Conservation (phyloP, 306 rosid genomes). For the Astragalus glycyphyllos region DNA sequence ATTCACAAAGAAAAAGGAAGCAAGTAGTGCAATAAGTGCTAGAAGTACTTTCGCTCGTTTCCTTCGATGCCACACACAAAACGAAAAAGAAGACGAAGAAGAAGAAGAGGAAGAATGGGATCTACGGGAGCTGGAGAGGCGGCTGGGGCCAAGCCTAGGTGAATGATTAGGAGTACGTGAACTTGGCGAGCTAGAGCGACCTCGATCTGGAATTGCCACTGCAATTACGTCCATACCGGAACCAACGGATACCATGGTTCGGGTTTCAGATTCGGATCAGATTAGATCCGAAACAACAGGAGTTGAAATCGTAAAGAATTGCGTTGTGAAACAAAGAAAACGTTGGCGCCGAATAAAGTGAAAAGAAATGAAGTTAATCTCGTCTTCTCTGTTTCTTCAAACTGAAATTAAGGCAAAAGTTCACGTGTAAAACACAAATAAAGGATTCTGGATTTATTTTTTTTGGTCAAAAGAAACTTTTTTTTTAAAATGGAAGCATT, state of each 20-base stretch:
- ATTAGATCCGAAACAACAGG: conserved; percentile 33
- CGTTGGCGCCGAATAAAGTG: background rate
- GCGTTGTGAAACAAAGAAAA: background rate
- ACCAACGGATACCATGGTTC: conserved; percentile 45
- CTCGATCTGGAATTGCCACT: conserved; percentile 40
- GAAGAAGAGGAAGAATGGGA: conserved; percentile 46
- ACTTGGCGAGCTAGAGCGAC: conserved; percentile 46
- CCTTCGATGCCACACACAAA: conserved; percentile 56
- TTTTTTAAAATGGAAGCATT: no score
- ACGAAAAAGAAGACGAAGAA: conserved; percentile 19
- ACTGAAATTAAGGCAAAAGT: background rate
- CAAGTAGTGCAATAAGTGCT: conserved; percentile 57
- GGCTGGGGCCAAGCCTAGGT: conserved; percentile 60
- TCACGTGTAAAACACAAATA: no score
- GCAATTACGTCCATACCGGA: conserved; percentile 15
- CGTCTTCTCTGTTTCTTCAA: background rate
- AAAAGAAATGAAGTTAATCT: background rate
- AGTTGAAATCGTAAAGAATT: conserved; percentile 14
- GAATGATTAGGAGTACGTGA: conserved; percentile 65
- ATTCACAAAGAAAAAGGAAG: conserved; percentile 63
- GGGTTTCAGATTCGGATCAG: conserved; percentile 38
- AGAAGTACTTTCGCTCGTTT: conserved; percentile 64
- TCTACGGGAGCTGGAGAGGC: conserved; percentile 60
- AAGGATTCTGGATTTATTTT: no score
- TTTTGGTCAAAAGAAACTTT: no score